These are phyloP conservation scores for Pichia sp. DNA, from an alignment of 1,139 yeast genomes.

Conservation along the genomic window DNA sequence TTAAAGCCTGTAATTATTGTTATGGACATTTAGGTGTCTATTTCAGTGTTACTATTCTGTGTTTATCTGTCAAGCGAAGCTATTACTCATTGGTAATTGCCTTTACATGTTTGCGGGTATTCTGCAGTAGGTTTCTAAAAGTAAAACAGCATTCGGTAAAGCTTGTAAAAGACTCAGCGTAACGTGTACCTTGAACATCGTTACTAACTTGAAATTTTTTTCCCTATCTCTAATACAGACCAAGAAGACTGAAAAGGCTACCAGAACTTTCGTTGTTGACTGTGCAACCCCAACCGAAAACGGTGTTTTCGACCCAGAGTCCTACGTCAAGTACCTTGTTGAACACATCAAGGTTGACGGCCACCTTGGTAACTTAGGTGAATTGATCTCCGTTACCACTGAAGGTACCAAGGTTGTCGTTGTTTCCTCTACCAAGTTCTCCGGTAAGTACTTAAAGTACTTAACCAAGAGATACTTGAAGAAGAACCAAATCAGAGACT, in stretches of 20 bases:
- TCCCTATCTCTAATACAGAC: conserved; percentile 19
- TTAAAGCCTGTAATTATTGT: conserved; percentile 16
- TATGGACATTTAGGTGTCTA: not conserved
- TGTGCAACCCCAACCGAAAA: conserved; percentile 96
- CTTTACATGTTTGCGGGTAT: too few relatives aligned
- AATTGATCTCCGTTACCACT: conserved; percentile 79
- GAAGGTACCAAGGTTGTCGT: conserved; percentile 82
- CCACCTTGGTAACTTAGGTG: conserved; percentile 95
- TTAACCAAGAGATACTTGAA: conserved; percentile 99
- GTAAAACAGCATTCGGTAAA: too few relatives aligned
- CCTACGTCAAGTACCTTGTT: conserved; percentile 95
- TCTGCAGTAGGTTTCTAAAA: conserved; percentile 15
- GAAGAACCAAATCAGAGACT: conserved; percentile 99
- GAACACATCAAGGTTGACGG: conserved; percentile 99
- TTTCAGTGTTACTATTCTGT: conserved; percentile 11
- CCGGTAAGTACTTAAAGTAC: conserved; percentile 99
- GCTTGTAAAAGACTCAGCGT: conserved; percentile 10
- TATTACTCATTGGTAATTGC: too few relatives aligned
- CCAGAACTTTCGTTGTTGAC: conserved; percentile 94
- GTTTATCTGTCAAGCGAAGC: too few relatives aligned
- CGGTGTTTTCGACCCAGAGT: conserved; percentile 96
- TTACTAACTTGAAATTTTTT: conserved; percentile 22
- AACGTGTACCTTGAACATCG: conserved; percentile 4
- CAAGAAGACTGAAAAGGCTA: conserved; percentile 38
- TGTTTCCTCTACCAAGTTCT: conserved; percentile 90